Evolutionary conservation across 441 rosid genomes (phyloP).

Genomic region (Populus hybrid): DNA sequence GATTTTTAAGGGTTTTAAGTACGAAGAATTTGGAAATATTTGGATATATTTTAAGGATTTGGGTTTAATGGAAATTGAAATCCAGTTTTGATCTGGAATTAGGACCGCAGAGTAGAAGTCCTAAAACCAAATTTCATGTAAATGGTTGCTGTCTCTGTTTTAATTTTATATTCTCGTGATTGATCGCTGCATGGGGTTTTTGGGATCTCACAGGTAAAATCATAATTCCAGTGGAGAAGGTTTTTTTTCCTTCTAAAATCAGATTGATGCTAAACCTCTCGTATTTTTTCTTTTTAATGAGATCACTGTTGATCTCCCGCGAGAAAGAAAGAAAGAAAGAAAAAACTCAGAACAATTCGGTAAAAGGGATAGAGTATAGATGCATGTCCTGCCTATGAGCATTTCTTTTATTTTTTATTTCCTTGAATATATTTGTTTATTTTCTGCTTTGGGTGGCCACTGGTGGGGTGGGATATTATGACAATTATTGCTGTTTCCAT

Average conservation of each 20-base stretch:
- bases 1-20: neutral
- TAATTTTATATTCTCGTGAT: neutral
- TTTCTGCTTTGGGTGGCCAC: slow-evolving; percentile 2
- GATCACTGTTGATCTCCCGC: neutral
- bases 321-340: too few species aligned
- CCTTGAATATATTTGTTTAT: too few species aligned
- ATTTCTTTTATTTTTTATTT: neutral
- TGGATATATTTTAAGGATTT: neutral
- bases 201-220: slow-evolving; percentile 11
- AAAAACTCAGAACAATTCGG: neutral
- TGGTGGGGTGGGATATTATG: neutral
- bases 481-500: neutral
- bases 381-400: neutral
- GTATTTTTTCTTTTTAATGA: neutral
- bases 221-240: neutral
- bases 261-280: neutral
- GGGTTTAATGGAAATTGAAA: neutral
- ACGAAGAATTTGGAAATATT: neutral
- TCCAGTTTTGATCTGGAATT: slow-evolving; percentile 8
- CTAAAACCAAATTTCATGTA: slow-evolving; percentile 1
- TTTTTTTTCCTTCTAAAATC: neutral
- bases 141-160: slow-evolving; percentile 13
- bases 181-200: slow-evolving; percentile 16
- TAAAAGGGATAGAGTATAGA: neutral
- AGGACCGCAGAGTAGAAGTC: neutral